phyloP scores from a whole-genome alignment of 2,329 filamentous ascomycete species.

The Chrysosporium queenslandicum region DNA sequence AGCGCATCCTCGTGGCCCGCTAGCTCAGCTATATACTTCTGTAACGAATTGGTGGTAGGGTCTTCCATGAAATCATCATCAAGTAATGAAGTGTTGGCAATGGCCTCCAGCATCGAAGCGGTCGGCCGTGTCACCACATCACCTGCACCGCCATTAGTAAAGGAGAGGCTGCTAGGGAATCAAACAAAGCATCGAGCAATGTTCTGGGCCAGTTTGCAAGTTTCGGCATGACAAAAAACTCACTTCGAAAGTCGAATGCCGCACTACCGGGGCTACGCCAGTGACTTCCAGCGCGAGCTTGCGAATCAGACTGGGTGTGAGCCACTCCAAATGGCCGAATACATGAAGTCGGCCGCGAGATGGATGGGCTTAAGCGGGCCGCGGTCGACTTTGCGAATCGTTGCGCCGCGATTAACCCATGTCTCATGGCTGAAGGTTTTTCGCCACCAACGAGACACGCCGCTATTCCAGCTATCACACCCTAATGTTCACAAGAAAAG shows the following conservation, averaged over 20 bases:
- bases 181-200: background rate
- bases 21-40: conserved; percentile 61
- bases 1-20: conserved; percentile 67
- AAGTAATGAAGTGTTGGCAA: conserved; percentile 61
- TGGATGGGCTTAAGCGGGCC: background rate
- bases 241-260: conserved; percentile 17
- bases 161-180: background rate
- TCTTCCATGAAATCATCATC: conserved; percentile 83
- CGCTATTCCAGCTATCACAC: too few relatives aligned
- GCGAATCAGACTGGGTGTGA: background rate
- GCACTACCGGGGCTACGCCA: conserved; percentile 13
- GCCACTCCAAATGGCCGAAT: background rate
- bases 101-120: conserved; percentile 68
- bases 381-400: background rate
- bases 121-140: conserved; percentile 70
- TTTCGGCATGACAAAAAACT: background rate
- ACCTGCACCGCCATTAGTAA: conserved; percentile 31
- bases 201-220: background rate
- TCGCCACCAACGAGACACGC: too few relatives aligned
- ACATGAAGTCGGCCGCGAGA: background rate
- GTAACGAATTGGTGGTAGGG: conserved; percentile 63
- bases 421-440: background rate
- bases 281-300: background rate
- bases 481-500: too few relatives aligned
- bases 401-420: background rate